Base-by-base conservation (phyloP, 768 basidiomycete genomes). In the Leccinum boreale region DNA sequence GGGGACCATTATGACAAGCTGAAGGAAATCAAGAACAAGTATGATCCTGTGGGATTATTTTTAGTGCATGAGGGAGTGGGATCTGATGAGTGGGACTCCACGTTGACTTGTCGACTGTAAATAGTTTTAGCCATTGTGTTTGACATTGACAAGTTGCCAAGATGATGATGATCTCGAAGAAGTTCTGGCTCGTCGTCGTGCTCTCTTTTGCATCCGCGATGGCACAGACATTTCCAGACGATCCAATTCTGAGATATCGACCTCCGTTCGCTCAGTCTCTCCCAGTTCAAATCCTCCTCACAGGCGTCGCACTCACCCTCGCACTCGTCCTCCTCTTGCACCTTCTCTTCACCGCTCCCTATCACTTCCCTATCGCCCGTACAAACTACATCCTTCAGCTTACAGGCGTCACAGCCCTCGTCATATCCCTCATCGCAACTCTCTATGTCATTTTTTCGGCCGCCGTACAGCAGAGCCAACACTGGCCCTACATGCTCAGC, bases 401-500 rank as follows among this genome's bases (percentile, higher is more conserved):
- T 12, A 84, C 86, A 3, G 92, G 91, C 8, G 92, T 94, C 26
- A 77, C 82, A 33, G 86, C 89, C 3, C 85, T 96, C 21, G 81
- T 97, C 57, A 81, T 89, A 35, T 89, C 87, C 15, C 80, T 89
- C 54, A 80, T 86, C 49, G 89, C 91, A 9, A 92, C 89, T 1
- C 77, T 95, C 49, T 83, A 85, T 67, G 82, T 94, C 62, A 80
- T 96, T 19, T 78, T 96, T 6, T 75, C 80, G 2, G 75, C 81
- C 1, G 76, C 86, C 1, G 71, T 81, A 3, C 65, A 75, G 3
- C 84, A 89, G 67, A 92, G 89, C 64, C 78, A 82, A 61, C 75
- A 77, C 44, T 97, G 94, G 94, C 95, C 97, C 1, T 99, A 94
- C 72, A 96, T 97, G 91, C 84, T 98, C 42, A 89, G 87, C 65